phyloP scores from a whole-genome alignment of 805 yeast species.

The Kazachstania taianensis region DNA sequence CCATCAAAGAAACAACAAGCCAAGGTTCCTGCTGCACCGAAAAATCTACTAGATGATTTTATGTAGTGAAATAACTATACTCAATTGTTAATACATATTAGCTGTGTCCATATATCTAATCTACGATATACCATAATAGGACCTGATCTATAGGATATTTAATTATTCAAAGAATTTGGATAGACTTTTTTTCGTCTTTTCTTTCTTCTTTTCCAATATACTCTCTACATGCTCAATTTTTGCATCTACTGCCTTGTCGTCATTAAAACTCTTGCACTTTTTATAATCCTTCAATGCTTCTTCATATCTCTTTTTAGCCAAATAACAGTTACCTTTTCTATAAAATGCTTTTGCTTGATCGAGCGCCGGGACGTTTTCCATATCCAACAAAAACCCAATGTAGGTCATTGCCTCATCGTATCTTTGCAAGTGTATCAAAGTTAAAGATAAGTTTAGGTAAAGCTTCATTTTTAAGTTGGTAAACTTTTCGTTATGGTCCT shows the following conservation, averaged over 20 bases:
- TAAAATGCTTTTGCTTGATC: slow-evolving; percentile 52
- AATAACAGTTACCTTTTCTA: slow-evolving; percentile 42
- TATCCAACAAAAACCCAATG: slow-evolving; percentile 46
- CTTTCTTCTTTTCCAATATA: slow-evolving; percentile 34
- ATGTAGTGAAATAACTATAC: slow-evolving; percentile 16
- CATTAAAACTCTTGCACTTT: slow-evolving; percentile 33
- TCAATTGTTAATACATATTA: background rate
- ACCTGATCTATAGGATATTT: too few species aligned
- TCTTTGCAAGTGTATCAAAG: slow-evolving; percentile 39
- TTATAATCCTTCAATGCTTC: slow-evolving; percentile 40
- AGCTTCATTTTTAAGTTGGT: slow-evolving; percentile 34
- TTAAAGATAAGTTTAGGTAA: slow-evolving; percentile 47
- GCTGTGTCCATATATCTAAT: too few species aligned
- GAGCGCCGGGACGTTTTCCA: slow-evolving; percentile 28
- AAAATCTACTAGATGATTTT: slow-evolving; percentile 27
- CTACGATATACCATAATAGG: too few species aligned
- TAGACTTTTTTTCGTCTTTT: slow-evolving; percentile 43
- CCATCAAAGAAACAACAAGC: background rate
- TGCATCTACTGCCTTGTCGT: slow-evolving; percentile 39
- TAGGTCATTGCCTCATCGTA: slow-evolving; percentile 43
- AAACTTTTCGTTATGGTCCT: slow-evolving; percentile 41
- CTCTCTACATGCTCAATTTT: slow-evolving; percentile 37
- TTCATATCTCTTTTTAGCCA: slow-evolving; percentile 36
- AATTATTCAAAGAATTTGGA: slow-evolving; percentile 47
- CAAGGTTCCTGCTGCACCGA: slow-evolving; percentile 11